These are phyloP conservation scores for Piedraia hortae DNA, from an alignment of 2,329 filamentous ascomycete species.

Conservation along the genomic window DNA sequence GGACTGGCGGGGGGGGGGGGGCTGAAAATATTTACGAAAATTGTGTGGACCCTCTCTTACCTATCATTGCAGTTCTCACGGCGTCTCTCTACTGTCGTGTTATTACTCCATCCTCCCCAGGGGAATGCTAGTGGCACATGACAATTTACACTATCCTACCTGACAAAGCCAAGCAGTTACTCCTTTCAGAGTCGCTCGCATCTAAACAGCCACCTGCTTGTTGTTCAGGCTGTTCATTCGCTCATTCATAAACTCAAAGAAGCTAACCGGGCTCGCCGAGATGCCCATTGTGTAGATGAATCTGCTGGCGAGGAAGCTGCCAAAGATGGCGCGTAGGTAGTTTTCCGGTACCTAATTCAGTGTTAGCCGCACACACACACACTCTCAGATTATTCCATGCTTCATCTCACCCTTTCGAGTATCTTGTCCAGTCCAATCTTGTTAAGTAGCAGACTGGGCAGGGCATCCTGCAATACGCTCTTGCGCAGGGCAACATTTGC, in stretches of 20 bases:
- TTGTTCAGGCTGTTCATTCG: too few relatives aligned
- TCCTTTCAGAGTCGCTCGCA: too few relatives aligned
- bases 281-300: constrained; percentile 94
- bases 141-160: too few relatives aligned
- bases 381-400: not conserved
- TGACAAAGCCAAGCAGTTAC: too few relatives aligned
- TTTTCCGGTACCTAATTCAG: constrained; percentile 46
- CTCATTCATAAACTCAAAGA: constrained; percentile 60
- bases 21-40: too few relatives aligned
- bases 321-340: constrained; percentile 86
- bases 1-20: too few relatives aligned
- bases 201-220: too few relatives aligned
- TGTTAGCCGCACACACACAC: constrained; percentile 1
- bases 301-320: constrained; percentile 74
- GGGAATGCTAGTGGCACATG: too few relatives aligned
- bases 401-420: constrained; percentile 36
- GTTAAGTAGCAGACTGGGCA: constrained; percentile 57
- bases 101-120: too few relatives aligned
- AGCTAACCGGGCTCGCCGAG: constrained; percentile 81
- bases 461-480: constrained; percentile 55
- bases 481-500: constrained; percentile 49
- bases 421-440: constrained; percentile 83
- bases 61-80: too few relatives aligned
- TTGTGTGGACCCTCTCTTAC: too few relatives aligned
- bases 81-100: too few relatives aligned